Evolutionary conservation across 805 yeast species (phyloP), one percentile per base, ranked within the genome.

Genomic region (Nakazawaea ernobii): DNA sequence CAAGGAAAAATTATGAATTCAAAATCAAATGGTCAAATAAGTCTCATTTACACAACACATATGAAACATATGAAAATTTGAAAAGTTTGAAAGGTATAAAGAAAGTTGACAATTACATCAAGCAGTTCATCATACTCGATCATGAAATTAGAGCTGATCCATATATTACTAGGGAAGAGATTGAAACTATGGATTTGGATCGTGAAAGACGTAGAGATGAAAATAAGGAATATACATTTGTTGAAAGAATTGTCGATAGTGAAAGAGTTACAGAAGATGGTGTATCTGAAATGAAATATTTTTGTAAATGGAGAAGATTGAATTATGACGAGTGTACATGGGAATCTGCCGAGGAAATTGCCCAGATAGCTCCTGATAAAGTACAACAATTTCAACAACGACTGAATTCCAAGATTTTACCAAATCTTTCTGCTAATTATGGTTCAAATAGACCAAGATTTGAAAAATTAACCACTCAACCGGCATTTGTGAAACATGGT

Each of bases 301-400:
- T 84, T 51, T 92, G 91, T 51, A 94, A 94, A 65, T 94, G 99
- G 99, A 84, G 82, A 60, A 77, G 98, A 46, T 74, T 94, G 27
- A 86, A 90, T 58, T 94, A 94, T 60, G 98, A 95, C 65, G 95
- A 87, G 57, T 88, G 96, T 50, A 89, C 98, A 5, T 94, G 98
- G 98, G 99, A 94, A 67, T 79, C 81, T 54, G 97, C 97, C 1
- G 84, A 82, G 44, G 84, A 80, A 53, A 89, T 94, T 54, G 97
- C 94, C 2, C 77, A 79, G 51, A 63, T 86, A 36, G 88, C 96
- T 2, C 97, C 97, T 0, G 78, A 74, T 11, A 88, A 86, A 62
- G 97, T 94, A 8, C 77, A 84, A 45, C 82, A 81, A 54, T 94
- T 81, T 61, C 96, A 92, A 65, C 80, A 74, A 54, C 74, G 99